Evolutionary conservation across 1,284 basidiomycete species (phyloP), one percentile per base, ranked within the genome.

Genomic region (Ustilago bromivora): DNA sequence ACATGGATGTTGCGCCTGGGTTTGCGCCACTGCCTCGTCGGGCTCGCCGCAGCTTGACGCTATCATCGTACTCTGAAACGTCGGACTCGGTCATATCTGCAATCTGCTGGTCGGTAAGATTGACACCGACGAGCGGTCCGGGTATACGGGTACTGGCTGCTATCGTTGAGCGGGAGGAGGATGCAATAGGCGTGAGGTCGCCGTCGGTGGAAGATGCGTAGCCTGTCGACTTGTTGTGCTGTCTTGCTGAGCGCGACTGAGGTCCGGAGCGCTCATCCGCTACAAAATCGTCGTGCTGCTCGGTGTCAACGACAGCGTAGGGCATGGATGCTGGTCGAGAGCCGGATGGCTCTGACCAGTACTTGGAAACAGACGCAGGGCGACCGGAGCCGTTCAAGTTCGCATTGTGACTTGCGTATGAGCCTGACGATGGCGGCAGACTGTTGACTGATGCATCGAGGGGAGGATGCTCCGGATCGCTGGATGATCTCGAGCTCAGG

Each of bases 191-290:
- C 7, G 69, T 68, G 57, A 74, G 61, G 35, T 81, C 80, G 43
- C 74, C 79, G 23, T 81, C 80, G 55, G 68, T 72, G 53, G 79
- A 81, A 5, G 78, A 78, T 17, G 80, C 52, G 28, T 81, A 80
- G 57, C 79, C 76, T 12, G 46, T 49, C 34, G 64, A 61, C 34
- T 68, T 68, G 49, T 11, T 61, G 43, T 64, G 61, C 19, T 63
- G 61, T 10, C 71, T 57, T 3, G 66, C 56, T 8, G 60, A 41
- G 17, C 66, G 55, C 19, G 51, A 38, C 10, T 74, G 62, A 62
- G 71, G 66, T 12, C 66, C 59, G 2, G 58, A 43, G 6, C 64
- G 56, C 11, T 64, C 63, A 31, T 61, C 64, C 5, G 55, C 52
- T 34, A 56, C 19, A n/a, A 61, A 68, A 43, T 54, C 56, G 10